Conservation (phyloP, 495 filamentous ascomycete species). For the Xylaria longipes region DNA sequence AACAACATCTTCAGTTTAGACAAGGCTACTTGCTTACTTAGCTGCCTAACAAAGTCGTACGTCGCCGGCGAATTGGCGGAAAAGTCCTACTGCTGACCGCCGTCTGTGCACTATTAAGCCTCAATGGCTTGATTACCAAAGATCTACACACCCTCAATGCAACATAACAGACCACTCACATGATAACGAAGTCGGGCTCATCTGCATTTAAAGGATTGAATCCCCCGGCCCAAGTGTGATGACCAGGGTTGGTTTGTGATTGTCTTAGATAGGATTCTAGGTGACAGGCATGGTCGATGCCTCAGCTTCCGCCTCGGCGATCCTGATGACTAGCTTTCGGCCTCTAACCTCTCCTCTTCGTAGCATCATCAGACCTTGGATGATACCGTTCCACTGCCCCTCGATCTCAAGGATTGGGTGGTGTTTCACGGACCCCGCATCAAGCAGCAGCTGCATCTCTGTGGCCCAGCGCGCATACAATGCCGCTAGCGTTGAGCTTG, state of each 20-base stretch:
- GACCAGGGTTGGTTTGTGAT: too few species aligned
- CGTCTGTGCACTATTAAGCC: background rate
- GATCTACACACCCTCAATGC: background rate
- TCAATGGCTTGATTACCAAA: background rate
- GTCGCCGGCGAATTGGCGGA: too few species aligned
- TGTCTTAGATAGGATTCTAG: too few species aligned
- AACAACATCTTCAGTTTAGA: too few species aligned
- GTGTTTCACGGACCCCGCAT: background rate
- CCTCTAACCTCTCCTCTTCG: background rate
- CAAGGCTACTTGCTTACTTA: too few species aligned
- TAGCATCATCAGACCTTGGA: background rate
- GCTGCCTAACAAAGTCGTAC: too few species aligned
- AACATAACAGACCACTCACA: background rate
- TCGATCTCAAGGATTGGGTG: slow-evolving; percentile 10
- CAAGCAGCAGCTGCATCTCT: slow-evolving; percentile 5
- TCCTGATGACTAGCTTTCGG: slow-evolving; percentile 8
- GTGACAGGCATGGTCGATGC: too few species aligned
- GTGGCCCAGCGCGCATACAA: background rate
- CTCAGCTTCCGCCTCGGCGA: background rate
- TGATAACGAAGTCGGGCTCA: background rate
- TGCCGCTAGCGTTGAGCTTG: background rate
- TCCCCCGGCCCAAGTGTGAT: too few species aligned
- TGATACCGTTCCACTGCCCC: slow-evolving; percentile 1
- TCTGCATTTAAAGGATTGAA: too few species aligned
- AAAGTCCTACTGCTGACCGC: too few species aligned